These are phyloP conservation scores for Leptographium lundbergii DNA, from an alignment of 2,329 filamentous ascomycete species.

Conservation along the genomic window DNA sequence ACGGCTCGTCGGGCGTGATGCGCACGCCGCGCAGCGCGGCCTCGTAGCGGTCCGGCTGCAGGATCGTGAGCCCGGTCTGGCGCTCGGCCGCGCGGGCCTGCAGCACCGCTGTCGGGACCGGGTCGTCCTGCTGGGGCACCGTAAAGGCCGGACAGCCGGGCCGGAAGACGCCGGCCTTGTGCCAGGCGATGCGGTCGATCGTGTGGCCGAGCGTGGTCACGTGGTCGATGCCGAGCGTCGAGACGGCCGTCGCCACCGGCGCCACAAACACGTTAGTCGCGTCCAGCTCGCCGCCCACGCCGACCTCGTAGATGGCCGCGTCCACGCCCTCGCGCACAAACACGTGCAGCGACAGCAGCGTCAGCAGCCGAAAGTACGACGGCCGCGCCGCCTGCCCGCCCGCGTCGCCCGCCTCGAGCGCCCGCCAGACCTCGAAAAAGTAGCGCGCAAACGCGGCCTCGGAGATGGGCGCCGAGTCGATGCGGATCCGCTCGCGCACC, in stretches of 20 bases:
- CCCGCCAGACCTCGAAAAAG: conserved; percentile 57
- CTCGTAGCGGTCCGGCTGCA: conserved; percentile 9
- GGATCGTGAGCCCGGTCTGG: conserved; percentile 14
- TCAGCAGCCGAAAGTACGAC: conserved; percentile 49
- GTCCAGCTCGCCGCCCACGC: conserved; percentile 56
- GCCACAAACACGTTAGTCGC: conserved; percentile 50
- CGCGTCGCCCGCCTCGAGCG: conserved; percentile 17
- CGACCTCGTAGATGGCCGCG: conserved; percentile 52
- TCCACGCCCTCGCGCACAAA: conserved; percentile 52
- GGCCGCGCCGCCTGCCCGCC: conserved; percentile 28
- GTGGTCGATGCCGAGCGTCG: conserved; percentile 58
- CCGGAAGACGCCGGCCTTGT: conserved; percentile 62
- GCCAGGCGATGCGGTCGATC: conserved; percentile 56
- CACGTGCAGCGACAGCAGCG: conserved; percentile 53
- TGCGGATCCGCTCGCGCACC: conserved; percentile 54
- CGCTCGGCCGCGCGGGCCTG: conserved; percentile 38
- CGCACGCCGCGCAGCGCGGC: conserved; percentile 5
- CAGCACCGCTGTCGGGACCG: conserved; percentile 33
- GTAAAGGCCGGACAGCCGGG: conserved; percentile 47
- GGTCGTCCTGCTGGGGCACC: conserved; percentile 26
- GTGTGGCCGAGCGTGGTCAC: conserved; percentile 48
- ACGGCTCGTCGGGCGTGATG: conserved; percentile 10
- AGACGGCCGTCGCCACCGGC: conserved; percentile 48
- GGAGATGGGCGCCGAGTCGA: conserved; percentile 45
- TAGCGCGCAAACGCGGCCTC: conserved; percentile 48